phyloP scores from a whole-genome alignment of 805 yeast species.

The Barnettozyma botsteinii region DNA sequence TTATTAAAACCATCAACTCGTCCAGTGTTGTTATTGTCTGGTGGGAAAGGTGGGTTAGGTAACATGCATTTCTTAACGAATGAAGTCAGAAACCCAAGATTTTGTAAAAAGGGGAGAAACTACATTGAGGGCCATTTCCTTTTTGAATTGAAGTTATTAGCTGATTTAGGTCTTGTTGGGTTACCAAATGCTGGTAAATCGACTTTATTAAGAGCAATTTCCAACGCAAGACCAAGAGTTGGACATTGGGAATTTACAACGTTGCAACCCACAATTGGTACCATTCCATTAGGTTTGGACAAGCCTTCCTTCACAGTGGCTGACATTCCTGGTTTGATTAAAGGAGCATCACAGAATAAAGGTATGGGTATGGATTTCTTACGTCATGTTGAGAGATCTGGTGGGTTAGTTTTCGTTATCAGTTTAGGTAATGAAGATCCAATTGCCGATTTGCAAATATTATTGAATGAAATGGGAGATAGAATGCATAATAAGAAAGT shows the following conservation, averaged over 20 bases:
- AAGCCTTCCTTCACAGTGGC: constrained; percentile 79
- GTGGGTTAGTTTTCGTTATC: constrained; percentile 82
- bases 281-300: constrained; percentile 62
- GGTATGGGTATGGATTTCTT: constrained; percentile 94
- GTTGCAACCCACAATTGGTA: constrained; percentile 85
- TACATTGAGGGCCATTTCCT: constrained; percentile 63
- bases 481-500: constrained; percentile 57
- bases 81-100: constrained; percentile 82
- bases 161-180: constrained; percentile 92
- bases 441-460: constrained; percentile 51
- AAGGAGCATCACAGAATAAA: constrained; percentile 77
- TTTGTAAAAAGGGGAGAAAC: constrained; percentile 72
- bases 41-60: constrained; percentile 94
- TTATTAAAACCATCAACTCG: constrained; percentile 50
- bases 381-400: constrained; percentile 87
- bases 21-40: constrained; percentile 67
- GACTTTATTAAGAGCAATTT: constrained; percentile 77
- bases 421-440: constrained; percentile 69
- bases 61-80: constrained; percentile 90
- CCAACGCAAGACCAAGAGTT: constrained; percentile 82
- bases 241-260: constrained; percentile 99
- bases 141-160: constrained; percentile 81
- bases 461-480: constrained; percentile 69
- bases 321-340: constrained; percentile 93
- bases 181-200: constrained; percentile 97